Conservation (phyloP, 139 green algal species). For the Micractinium conductrix region DNA sequence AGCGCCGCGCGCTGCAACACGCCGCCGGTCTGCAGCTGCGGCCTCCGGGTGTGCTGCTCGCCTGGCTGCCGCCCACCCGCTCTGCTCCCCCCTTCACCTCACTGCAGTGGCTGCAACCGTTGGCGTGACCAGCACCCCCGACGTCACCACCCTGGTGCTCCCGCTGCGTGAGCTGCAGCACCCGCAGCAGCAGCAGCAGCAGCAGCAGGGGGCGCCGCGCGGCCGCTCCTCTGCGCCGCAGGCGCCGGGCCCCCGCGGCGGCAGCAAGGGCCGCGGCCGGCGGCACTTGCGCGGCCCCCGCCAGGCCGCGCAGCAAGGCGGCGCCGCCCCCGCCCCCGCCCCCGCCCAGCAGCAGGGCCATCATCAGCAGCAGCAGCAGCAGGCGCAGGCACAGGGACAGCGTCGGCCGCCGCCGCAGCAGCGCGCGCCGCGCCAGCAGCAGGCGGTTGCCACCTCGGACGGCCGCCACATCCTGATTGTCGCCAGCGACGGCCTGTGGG, state of each 20-base stretch:
- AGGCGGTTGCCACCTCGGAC: not conserved
- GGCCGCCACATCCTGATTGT: slow-evolving; percentile 46
- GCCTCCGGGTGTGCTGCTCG: too few species aligned
- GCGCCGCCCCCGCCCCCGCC: not conserved
- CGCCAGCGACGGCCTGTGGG: slow-evolving; percentile 55
- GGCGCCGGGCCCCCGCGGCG: too few species aligned
- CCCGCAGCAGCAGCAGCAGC: not conserved
- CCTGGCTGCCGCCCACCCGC: too few species aligned
- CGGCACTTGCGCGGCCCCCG: not conserved
- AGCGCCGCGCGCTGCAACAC: too few species aligned
- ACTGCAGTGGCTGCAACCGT: slow-evolving; percentile 23
- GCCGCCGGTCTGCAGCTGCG: too few species aligned
- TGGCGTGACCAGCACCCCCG: slow-evolving; percentile 53
- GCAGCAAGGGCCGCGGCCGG: not conserved
- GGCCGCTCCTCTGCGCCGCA: too few species aligned
- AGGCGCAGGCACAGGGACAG: not conserved
- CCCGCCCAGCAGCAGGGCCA: not conserved
- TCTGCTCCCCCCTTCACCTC: too few species aligned
- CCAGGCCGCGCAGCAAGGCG: not conserved
- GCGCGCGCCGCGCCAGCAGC: not conserved
- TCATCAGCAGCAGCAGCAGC: not conserved
- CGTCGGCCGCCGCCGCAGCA: too few species aligned
- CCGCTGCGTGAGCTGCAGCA: not conserved
- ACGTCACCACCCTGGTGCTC: slow-evolving; percentile 40
- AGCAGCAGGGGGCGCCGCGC: not conserved